Percentiles rank a stretch among this genome's conserved stretches.
Evolutionary conservation across 2,329 filamentous ascomycete genomes (phyloP).

Genomic region (Ophiostoma piceae): DNA sequence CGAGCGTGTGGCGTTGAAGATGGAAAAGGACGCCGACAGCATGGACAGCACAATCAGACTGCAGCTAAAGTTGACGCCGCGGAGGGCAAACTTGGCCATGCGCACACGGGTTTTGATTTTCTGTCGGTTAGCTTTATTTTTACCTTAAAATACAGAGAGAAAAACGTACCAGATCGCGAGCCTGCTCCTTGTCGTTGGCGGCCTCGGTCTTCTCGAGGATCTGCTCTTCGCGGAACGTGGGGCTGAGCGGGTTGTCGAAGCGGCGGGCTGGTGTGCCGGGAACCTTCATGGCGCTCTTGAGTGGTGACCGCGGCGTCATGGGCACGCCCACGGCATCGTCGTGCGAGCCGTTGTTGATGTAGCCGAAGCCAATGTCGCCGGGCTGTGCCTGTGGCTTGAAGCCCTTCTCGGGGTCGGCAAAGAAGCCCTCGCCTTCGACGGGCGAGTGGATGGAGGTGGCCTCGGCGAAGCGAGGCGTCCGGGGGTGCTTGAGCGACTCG

Average conservation of each 20-base stretch:
- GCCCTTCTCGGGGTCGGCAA: conserved; percentile 54
- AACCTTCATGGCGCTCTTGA: conserved; percentile 86
- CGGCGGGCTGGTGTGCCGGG: conserved; percentile 74
- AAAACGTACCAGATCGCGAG: conserved; percentile 71
- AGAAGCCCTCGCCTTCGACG: conserved; percentile 54
- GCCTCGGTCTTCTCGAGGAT: conserved; percentile 78
- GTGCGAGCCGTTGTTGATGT: conserved; percentile 59
- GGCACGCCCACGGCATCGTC: conserved; percentile 55
- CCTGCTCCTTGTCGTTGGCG: conserved; percentile 79
- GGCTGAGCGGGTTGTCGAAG: conserved; percentile 74
- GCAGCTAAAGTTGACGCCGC: conserved; percentile 94
- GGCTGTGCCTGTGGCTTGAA: conserved; percentile 63
- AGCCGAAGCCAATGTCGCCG: conserved; percentile 87
- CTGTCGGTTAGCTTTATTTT: conserved; percentile 42
- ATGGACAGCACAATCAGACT: conserved; percentile 90
- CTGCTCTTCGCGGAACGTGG: conserved; percentile 86
- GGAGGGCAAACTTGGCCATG: conserved; percentile 90
- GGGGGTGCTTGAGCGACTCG: conserved; percentile 59
- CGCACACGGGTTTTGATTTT: conserved; percentile 89
- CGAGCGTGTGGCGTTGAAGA: conserved; percentile 81
- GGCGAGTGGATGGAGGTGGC: conserved; percentile 75
- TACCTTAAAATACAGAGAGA: background rate
- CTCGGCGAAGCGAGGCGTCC: conserved; percentile 75
- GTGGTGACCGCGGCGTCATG: conserved; percentile 67
- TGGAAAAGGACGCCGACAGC: conserved; percentile 77